These are phyloP conservation scores for Chimonanthus salicifolius DNA, from an alignment of 164 flowering plant species.

Conservation along the genomic window DNA sequence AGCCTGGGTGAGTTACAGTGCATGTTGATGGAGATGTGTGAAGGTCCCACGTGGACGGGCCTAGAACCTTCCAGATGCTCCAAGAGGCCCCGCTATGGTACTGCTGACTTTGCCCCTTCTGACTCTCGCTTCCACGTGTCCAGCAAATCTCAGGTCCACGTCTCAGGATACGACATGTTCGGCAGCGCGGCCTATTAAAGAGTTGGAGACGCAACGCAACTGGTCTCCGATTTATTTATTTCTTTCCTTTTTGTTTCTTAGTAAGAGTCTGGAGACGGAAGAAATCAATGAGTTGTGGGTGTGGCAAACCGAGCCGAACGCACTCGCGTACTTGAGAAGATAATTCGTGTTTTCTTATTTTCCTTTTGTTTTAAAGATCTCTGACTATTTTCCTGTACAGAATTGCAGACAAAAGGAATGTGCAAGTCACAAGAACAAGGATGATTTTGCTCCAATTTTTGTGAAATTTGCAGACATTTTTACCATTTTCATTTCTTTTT, in stretches of 20 bases:
- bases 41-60: constrained; percentile 8
- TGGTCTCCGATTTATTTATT: not conserved
- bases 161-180: not conserved
- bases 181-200: not conserved
- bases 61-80: constrained; percentile 8
- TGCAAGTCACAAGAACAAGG: too few species aligned
- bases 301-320: too few species aligned
- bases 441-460: too few species aligned
- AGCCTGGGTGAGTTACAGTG: constrained; percentile 43
- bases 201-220: not conserved
- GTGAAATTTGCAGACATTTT: too few species aligned
- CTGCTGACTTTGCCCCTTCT: not conserved
- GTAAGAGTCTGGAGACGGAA: not conserved
- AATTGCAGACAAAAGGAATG: too few species aligned
- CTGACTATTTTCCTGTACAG: too few species aligned
- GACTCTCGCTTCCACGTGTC: not conserved
- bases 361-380: not conserved
- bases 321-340: too few species aligned
- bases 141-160: not conserved
- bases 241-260: not conserved
- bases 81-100: constrained; percentile 21
- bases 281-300: not conserved
- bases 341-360: not conserved
- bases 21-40: constrained; percentile 47
- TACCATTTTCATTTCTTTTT: too few species aligned